phyloP scores from a whole-genome alignment of 2,329 filamentous ascomycete genomes.

The Trichoderma sp. region DNA sequence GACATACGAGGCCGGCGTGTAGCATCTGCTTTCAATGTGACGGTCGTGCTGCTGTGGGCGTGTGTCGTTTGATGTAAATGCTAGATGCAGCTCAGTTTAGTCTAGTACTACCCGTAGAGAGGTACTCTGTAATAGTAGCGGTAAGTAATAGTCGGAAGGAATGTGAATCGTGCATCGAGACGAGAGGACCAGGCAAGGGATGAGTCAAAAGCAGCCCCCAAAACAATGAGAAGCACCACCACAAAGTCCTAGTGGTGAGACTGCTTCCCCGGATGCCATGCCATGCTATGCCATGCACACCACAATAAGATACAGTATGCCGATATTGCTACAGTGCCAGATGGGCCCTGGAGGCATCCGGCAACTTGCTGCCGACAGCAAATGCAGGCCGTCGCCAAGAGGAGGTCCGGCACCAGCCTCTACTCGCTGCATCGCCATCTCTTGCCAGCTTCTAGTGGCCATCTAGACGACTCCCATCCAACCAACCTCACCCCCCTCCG shows the following conservation, averaged over 20 bases:
- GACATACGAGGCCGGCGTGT: not conserved
- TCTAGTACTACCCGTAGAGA: no score
- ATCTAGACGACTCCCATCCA: constrained; percentile 3
- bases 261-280: not conserved
- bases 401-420: not conserved
- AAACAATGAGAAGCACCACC: not conserved
- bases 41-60: not conserved
- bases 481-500: not conserved
- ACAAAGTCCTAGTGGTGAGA: not conserved
- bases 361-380: constrained; percentile 17
- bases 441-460: constrained; percentile 14
- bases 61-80: not conserved
- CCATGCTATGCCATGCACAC: not conserved
- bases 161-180: not conserved
- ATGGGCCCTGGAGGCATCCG: not conserved
- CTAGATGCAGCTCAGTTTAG: not conserved
- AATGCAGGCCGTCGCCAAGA: not conserved
- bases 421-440: not conserved
- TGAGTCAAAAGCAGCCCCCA: not conserved
- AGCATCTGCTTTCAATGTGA: not conserved
- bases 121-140: not conserved
- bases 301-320: not conserved
- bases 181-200: not conserved
- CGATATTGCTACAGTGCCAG: not conserved
- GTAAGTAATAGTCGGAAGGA: not conserved